A percentile compares a stretch with the other conserved stretches of the same genome.
phyloP scores from a whole-genome alignment of 495 filamentous ascomycete genomes.

The Podospora bellae-mahoneyi region DNA sequence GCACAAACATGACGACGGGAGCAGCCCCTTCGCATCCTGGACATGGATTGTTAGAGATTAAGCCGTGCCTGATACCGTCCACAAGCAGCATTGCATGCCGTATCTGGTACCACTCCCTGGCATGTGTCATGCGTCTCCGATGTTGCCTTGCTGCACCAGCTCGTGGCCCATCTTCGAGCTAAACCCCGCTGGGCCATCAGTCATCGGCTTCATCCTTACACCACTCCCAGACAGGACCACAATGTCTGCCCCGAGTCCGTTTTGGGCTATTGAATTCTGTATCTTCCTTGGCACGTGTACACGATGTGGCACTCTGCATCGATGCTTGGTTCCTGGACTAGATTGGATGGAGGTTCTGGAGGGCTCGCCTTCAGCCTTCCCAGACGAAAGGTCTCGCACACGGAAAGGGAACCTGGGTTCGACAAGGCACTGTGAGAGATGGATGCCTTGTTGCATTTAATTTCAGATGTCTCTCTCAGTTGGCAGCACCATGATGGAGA shows the following conservation, averaged over 20 bases:
- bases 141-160: neutral
- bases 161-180: neutral
- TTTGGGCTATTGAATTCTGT: neutral
- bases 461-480: neutral
- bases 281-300: slow-evolving; percentile 6
- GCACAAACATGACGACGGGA: neutral
- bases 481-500: neutral
- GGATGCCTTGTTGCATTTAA: neutral
- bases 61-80: neutral
- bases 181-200: neutral
- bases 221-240: neutral
- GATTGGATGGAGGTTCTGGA: neutral
- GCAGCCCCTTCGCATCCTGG: neutral
- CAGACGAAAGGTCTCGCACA: neutral
- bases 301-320: neutral
- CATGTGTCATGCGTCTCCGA: slow-evolving; percentile 3
- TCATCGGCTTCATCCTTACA: neutral
- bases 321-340: neutral
- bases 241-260: neutral
- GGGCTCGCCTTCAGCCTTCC: neutral
- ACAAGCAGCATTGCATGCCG: slow-evolving; percentile 1
- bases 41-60: neutral
- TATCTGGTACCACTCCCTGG: slow-evolving; percentile 3
- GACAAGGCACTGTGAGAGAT: neutral
- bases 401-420: neutral